These are phyloP conservation scores for Phoenix roebelenii DNA, from an alignment of 176 grass and related monocot species.

Conservation along the genomic window DNA sequence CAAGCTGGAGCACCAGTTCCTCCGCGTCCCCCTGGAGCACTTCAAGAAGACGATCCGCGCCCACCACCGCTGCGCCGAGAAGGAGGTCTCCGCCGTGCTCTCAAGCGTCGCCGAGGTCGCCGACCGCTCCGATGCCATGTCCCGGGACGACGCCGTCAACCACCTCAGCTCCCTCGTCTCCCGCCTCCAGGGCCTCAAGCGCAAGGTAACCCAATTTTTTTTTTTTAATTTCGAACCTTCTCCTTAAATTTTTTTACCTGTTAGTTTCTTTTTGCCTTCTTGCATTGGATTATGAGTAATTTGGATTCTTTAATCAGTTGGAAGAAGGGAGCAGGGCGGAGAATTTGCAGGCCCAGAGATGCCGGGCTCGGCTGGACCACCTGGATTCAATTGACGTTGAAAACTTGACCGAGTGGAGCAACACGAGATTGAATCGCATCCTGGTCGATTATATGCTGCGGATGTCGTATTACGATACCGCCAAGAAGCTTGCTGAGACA, in stretches of 20 bases:
- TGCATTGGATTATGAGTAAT: neutral
- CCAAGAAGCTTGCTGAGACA: constrained; percentile 40
- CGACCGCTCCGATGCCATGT: neutral
- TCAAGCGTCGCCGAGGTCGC: constrained; percentile 35
- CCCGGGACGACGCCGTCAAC: constrained; percentile 26
- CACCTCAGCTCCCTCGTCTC: constrained; percentile 81
- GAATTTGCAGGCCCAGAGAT: constrained; percentile 69
- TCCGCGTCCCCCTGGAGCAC: constrained; percentile 80
- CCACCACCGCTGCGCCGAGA: constrained; percentile 66
- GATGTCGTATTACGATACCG: constrained; percentile 84
- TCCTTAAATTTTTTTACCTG: constrained; percentile 2
- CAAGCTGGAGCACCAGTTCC: constrained; percentile 77
- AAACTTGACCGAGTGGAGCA: constrained; percentile 48
- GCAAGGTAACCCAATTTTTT: constrained; percentile 36
- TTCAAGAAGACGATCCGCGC: constrained; percentile 62
- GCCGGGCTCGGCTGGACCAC: constrained; percentile 66
- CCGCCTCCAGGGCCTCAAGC: constrained; percentile 93
- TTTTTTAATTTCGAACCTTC: neutral
- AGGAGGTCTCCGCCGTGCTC: constrained; percentile 67
- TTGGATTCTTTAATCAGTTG: constrained; percentile 23
- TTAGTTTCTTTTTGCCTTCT: constrained; percentile 3
- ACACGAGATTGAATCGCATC: constrained; percentile 59
- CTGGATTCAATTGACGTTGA: constrained; percentile 36
- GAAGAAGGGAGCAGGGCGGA: constrained; percentile 56
- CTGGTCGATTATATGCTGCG: constrained; percentile 98